Evolutionary conservation across 768 basidiomycete genomes (phyloP).

Genomic region (Boletus tomentosulus): DNA sequence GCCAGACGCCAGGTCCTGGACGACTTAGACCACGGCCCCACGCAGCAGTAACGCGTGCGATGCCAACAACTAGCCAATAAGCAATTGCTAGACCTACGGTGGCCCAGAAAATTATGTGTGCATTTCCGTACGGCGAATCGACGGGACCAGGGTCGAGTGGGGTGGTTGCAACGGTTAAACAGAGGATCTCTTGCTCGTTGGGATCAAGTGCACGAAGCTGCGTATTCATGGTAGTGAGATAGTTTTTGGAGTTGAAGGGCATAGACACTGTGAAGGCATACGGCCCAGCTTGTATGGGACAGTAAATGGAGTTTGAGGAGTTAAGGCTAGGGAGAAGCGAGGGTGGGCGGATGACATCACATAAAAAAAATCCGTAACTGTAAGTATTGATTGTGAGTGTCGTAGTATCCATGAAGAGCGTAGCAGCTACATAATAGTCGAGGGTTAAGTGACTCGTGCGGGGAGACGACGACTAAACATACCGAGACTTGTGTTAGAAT

Average conservation of each 20-base stretch:
- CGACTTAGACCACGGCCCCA: slow-evolving; percentile 69
- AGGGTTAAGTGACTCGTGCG: slow-evolving; percentile 5
- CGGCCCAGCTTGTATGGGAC: slow-evolving; percentile 74
- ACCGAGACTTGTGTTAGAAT: slow-evolving; percentile 65
- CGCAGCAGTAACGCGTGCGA: slow-evolving; percentile 78
- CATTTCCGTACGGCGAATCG: slow-evolving; percentile 60
- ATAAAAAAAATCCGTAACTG: slow-evolving; percentile 70
- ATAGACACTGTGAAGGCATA: slow-evolving; percentile 79
- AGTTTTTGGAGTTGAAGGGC: slow-evolving; percentile 58
- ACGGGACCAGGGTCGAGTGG: slow-evolving; percentile 61
- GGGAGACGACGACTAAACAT: slow-evolving; percentile 20
- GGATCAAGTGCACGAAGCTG: slow-evolving; percentile 88
- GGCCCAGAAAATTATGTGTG: slow-evolving; percentile 65
- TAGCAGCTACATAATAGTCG: slow-evolving; percentile 46
- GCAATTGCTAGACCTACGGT: slow-evolving; percentile 69
- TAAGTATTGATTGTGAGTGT: slow-evolving; percentile 76
- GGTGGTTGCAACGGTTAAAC: slow-evolving; percentile 74
- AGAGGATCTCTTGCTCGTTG: slow-evolving; percentile 74
- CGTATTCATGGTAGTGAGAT: slow-evolving; percentile 80
- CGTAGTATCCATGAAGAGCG: slow-evolving; percentile 79
- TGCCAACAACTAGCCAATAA: slow-evolving; percentile 80
- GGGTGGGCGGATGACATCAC: slow-evolving; percentile 72
- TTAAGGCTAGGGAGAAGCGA: slow-evolving; percentile 57
- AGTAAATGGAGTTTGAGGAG: slow-evolving; percentile 45
- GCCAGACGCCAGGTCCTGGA: slow-evolving; percentile 59